Conservation (phyloP, 176 grass and related monocot species). For the Raddia guianensis region DNA sequence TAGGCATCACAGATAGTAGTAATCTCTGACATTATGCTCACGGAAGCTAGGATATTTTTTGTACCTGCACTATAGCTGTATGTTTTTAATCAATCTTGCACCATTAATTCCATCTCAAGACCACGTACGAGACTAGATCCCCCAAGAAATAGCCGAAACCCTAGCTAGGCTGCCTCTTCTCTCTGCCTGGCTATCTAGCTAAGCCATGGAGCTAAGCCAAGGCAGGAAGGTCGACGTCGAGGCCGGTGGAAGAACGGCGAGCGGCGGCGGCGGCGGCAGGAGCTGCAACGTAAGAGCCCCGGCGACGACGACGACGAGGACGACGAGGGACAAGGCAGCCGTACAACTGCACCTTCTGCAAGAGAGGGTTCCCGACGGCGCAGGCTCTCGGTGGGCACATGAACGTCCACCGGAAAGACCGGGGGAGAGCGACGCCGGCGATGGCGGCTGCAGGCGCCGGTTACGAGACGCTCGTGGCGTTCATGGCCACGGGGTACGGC, state of each 20-base stretch:
- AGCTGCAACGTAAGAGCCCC: background rate
- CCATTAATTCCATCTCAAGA: background rate
- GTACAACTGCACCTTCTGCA: constrained; percentile 91
- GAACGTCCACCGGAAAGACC: constrained; percentile 80
- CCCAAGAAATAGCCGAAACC: constrained; percentile 15
- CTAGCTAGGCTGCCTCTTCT: background rate
- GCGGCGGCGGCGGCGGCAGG: constrained; percentile 1
- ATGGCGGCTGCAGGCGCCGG: background rate
- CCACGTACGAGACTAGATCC: too few relatives aligned
- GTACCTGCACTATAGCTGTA: background rate
- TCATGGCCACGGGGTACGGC: background rate
- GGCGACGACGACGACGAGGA: background rate
- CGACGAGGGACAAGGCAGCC: constrained; percentile 46
- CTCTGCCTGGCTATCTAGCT: background rate
- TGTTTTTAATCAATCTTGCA: background rate
- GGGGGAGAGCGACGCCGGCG: background rate
- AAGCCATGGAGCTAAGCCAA: constrained; percentile 41
- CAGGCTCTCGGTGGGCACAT: constrained; percentile 91
- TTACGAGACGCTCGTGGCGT: background rate
- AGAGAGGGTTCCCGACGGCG: constrained; percentile 78
- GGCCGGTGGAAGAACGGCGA: background rate
- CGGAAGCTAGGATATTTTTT: background rate
- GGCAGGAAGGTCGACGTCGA: constrained; percentile 14
- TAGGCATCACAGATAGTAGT: constrained; percentile 21
- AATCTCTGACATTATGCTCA: background rate